Evolutionary conservation across 2,329 filamentous ascomycete genomes (phyloP), one percentile per base, ranked within the genome.

Genomic region (Fusarium aywerte): DNA sequence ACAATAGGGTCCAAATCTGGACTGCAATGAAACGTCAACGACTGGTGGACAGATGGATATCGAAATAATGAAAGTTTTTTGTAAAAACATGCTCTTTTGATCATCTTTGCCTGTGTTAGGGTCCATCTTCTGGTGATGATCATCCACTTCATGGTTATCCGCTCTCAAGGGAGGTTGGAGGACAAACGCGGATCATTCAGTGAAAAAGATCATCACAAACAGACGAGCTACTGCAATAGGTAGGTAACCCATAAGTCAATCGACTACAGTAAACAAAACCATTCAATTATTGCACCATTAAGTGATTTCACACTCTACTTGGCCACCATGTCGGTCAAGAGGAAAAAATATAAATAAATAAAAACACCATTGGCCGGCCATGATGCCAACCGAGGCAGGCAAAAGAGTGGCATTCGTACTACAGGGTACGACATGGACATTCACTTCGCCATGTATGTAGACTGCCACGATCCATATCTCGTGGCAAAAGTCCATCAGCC

Each of bases 401-500:
- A 43, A 23, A 27, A n/a, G 33, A 59, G 44, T 25, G 6, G 21
- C 49, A 42, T 38, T 36, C n/a, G 49, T 44, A 61, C 59, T 52
- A 25, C 57, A 59, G 25, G 47, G 42, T 42, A 33, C 43, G 21
- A 54, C 52, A 12, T 9, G 9, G 39, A 42, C 44, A 21, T 32
- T 23, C 20, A 48, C 31, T 16, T 33, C 40, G 53, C 39, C 7
- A 52, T 43, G 13, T n/a, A 58, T 67, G n/a, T n/a, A n/a, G n/a
- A 45, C 40, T 31, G 39, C 39, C 13, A 39, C 35, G 38, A 52
- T 49, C 13, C 32, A 36, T 52, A 38, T 57, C 66, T 67, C 66
- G 52, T 69, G 65, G 61, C 50, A 56, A 53, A 23, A 65, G 20
- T 16, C 51, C 44, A 23, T 29, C 47, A 42, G 21, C 39, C 60